A percentile compares a stretch with the other conserved stretches of the same genome.
Evolutionary conservation across 148 eudicot genomes (phyloP).

Genomic region (Camellia granthamiana): DNA sequence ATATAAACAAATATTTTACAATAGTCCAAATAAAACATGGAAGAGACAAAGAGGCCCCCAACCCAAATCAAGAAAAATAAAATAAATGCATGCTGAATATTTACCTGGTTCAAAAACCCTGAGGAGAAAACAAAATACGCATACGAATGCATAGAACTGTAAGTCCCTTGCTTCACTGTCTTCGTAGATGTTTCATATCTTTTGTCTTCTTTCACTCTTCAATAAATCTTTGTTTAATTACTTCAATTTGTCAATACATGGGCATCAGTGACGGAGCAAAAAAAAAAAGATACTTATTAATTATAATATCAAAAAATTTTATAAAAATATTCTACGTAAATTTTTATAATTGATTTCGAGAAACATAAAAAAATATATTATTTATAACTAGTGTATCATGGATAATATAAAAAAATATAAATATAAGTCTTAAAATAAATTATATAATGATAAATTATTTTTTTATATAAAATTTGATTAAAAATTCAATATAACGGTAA

Average conservation of each 20-base stretch:
- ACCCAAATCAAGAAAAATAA: not conserved
- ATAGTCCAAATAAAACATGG: not conserved
- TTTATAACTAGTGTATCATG: too few relatives aligned
- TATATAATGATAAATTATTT: too few relatives aligned
- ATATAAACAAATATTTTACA: too few relatives aligned
- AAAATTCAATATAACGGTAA: too few relatives aligned
- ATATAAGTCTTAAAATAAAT: too few relatives aligned
- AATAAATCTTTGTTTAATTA: not conserved
- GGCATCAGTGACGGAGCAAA: not conserved
- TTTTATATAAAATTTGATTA: too few relatives aligned
- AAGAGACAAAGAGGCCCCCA: not conserved
- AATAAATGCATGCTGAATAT: not conserved
- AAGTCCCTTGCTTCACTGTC: not conserved
- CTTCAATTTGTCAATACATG: not conserved
- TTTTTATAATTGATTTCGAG: too few relatives aligned
- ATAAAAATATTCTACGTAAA: too few relatives aligned
- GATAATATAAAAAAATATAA: too few relatives aligned
- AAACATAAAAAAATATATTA: too few relatives aligned
- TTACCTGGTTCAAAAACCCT: not conserved
- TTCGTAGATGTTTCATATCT: not conserved
- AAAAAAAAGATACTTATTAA: too few relatives aligned
- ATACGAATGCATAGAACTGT: not conserved
- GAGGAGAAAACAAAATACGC: not conserved
- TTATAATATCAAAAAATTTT: too few relatives aligned
- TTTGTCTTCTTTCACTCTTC: not conserved